Base-by-base conservation (phyloP, 1,139 yeast species). In the Lodderomyces oxycetoniae region DNA sequence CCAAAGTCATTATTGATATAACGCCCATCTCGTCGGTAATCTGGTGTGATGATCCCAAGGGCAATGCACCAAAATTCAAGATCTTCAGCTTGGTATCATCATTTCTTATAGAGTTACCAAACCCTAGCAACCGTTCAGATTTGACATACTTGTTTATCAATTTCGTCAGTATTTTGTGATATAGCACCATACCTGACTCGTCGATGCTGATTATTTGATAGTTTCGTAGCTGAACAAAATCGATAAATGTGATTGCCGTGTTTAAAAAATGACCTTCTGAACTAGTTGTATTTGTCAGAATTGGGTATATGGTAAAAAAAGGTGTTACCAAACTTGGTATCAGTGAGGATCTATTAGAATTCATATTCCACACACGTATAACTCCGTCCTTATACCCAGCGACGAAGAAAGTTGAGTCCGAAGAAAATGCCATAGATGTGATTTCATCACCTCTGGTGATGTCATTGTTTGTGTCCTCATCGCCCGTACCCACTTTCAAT, bases 131-230 rank as follows among this genome's bases (percentile, higher is more conserved):
- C 34, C 78, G 67, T 35, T 63, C 65, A 0, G 81, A 61, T n/a
- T 64, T 62, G 19, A 70, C 65, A 34, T 68, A 59, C 33, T 65
- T 62, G 29, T 80, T 74, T 37, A 81, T 52, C 17, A 80, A 57
- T 24, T 74, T 67, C 37, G 79, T 66, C 31, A 68, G 61, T 0
- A 82, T 80, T 45, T 73, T 69, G 52, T 85, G 93, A 41, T 62
- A 68, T 35, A 77, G 63, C 8, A 79, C 63, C 45, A 72, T 57
- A 0, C 95, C 94, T 2, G 70, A 58, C 4, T 59, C 57, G 49
- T 85, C 91, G 2, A 74, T 63, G 5, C 84, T 71, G 3, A 82
- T 58, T 14, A 86, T 40, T 14, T 77, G 78, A 8, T 77, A 67
- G 40, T 73, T 79, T 42, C 79, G 67, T 23, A 65, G 63, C 2